These are phyloP conservation scores for Suillus fuscotomentosus DNA, from an alignment of 768 basidiomycete species.

Conservation along the genomic window DNA sequence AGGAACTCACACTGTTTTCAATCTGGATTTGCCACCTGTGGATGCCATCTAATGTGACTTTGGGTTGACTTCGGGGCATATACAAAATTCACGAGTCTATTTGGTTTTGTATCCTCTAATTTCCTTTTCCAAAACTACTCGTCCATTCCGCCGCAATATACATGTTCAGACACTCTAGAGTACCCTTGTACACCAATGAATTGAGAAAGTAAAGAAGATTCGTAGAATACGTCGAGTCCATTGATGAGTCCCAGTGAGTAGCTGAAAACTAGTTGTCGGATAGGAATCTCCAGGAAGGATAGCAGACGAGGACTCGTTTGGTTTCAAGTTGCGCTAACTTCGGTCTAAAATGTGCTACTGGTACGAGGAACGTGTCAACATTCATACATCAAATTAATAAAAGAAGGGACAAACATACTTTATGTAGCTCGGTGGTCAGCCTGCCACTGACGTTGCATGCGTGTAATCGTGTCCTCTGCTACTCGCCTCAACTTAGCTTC, in stretches of 20 bases:
- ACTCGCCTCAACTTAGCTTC: constrained; percentile 43
- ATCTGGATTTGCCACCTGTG: background rate
- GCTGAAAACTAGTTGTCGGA: background rate
- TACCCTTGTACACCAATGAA: background rate
- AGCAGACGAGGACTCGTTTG: background rate
- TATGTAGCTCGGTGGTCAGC: constrained; percentile 3
- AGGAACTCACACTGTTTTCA: constrained; percentile 3
- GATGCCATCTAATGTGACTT: constrained; percentile 1
- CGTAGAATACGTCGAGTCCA: constrained; percentile 1
- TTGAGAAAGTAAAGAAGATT: background rate
- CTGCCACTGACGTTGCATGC: constrained; percentile 28
- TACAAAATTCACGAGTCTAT: constrained; percentile 2
- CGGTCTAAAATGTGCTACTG: background rate
- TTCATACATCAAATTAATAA: background rate
- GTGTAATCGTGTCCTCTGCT: constrained; percentile 51
- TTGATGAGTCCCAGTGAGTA: background rate
- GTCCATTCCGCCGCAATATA: background rate
- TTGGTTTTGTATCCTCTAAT: constrained; percentile 2
- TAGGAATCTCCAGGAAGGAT: background rate
- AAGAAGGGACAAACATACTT: background rate
- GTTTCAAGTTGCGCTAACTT: background rate
- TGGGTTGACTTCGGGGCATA: background rate
- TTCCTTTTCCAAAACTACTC: constrained; percentile 1
- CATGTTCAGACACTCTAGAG: background rate
- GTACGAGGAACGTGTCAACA: background rate